Conservation (phyloP, 208 protist genomes). For the Angomonas ambiguus region DNA sequence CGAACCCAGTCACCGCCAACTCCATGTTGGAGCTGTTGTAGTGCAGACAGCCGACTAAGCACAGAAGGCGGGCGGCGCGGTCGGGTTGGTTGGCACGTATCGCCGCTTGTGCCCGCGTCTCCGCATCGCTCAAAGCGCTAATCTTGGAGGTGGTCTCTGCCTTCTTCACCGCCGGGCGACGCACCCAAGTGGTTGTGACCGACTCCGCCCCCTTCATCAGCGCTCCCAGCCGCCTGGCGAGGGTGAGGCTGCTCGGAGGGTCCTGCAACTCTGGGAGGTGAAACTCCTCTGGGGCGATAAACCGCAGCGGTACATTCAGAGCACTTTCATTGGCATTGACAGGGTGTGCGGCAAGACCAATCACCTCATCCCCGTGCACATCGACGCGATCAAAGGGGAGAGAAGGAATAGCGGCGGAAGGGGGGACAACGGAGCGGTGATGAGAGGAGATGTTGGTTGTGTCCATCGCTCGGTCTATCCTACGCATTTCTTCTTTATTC, state of each 20-base stretch:
- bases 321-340: slow-evolving; percentile 54
- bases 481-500: slow-evolving; percentile 37
- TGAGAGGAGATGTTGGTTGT: slow-evolving; percentile 29
- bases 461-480: slow-evolving; percentile 51
- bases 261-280: slow-evolving; percentile 62
- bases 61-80: slow-evolving; percentile 51
- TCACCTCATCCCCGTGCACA: slow-evolving; percentile 41
- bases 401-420: slow-evolving; percentile 43
- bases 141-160: slow-evolving; percentile 31
- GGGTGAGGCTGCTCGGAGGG: slow-evolving; percentile 47
- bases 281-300: slow-evolving; percentile 66
- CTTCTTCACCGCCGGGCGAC: slow-evolving; percentile 11
- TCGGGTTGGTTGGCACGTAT: slow-evolving; percentile 42
- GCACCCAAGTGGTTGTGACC: slow-evolving; percentile 44
- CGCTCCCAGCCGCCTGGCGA: slow-evolving; percentile 55
- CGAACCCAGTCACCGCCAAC: slow-evolving; percentile 44
- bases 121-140: slow-evolving; percentile 50
- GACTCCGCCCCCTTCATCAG: slow-evolving; percentile 68
- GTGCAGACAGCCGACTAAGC: slow-evolving; percentile 52
- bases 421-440: slow-evolving; percentile 19
- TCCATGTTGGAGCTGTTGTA: slow-evolving; percentile 86
- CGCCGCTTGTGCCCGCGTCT: slow-evolving; percentile 53
- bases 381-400: slow-evolving; percentile 54
- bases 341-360: slow-evolving; percentile 38
- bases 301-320: slow-evolving; percentile 77